Evolutionary conservation across 2,329 filamentous ascomycete genomes (phyloP).

Genomic region (Diaporthe destruens): DNA sequence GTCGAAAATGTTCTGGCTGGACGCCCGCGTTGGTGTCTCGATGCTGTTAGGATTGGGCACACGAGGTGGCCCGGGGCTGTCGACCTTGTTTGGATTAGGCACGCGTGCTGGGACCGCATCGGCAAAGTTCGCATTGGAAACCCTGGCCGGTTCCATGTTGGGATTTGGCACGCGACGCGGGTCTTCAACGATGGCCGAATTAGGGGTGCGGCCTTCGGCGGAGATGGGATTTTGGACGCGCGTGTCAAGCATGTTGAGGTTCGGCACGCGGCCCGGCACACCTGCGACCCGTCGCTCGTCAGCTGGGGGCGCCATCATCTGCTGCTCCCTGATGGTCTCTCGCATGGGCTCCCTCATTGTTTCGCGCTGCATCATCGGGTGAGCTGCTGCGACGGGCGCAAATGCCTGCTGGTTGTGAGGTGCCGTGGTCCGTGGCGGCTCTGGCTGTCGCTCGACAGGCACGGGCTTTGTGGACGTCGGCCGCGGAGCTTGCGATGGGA

Average conservation of each 20-base stretch:
- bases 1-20: conserved; percentile 45
- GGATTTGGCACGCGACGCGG: conserved; percentile 37
- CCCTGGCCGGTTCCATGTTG: conserved; percentile 34
- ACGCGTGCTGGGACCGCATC: conserved; percentile 33
- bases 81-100: conserved; percentile 39
- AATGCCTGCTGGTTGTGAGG: conserved; percentile 51
- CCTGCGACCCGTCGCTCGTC: conserved; percentile 54
- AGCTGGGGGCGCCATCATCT: conserved; percentile 50
- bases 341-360: conserved; percentile 26
- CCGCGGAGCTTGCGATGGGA: conserved; percentile 55
- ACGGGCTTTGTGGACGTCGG: conserved; percentile 52
- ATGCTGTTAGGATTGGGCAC: conserved; percentile 39
- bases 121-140: conserved; percentile 36
- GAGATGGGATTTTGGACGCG: conserved; percentile 21
- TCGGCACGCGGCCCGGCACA: conserved; percentile 53
- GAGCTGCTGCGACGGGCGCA: conserved; percentile 44
- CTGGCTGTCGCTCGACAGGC: conserved; percentile 56
- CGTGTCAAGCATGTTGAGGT: conserved; percentile 39
- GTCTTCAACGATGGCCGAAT: conserved; percentile 32
- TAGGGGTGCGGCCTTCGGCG: conserved; percentile 30
- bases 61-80: conserved; percentile 34
- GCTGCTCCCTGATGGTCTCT: conserved; percentile 35
- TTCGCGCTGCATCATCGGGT: conserved; percentile 39
- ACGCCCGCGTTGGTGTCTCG: conserved; percentile 37
- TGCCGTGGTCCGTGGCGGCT: conserved; percentile 57